Percentiles rank a stretch among this genome's conserved stretches.
Evolutionary conservation across 108 stramenopile species (phyloP).

Genomic region (Seminavis robusta): DNA sequence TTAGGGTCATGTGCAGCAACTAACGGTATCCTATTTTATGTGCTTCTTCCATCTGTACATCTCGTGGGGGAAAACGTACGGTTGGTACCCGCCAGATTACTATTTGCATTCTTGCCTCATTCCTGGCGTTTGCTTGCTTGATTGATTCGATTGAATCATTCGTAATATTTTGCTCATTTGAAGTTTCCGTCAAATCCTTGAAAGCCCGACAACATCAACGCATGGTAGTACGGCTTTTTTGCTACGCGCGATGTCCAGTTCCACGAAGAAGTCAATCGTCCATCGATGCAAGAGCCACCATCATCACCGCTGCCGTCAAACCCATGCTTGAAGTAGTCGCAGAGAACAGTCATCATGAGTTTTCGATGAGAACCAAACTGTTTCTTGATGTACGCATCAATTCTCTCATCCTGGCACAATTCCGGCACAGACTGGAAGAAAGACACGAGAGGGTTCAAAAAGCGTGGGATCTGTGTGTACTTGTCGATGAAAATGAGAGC

Average conservation of each 20-base stretch:
- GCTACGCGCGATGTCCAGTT: constrained; percentile 81
- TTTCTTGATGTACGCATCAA: constrained; percentile 47
- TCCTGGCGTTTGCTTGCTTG: too few relatives aligned
- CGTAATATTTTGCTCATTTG: constrained; percentile 32
- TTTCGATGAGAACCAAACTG: constrained; percentile 47
- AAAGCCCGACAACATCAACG: constrained; percentile 78
- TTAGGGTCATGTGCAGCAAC: too few relatives aligned
- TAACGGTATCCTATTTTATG: too few relatives aligned
- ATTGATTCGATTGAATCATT: too few relatives aligned
- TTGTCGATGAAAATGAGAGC: constrained; percentile 91
- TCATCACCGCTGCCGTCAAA: constrained; percentile 89
- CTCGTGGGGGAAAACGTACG: too few relatives aligned
- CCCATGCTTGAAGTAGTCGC: constrained; percentile 85
- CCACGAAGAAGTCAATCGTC: constrained; percentile 81
- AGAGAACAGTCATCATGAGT: constrained; percentile 60
- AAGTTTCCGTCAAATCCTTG: constrained; percentile 89
- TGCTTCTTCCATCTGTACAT: too few relatives aligned
- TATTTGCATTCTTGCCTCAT: too few relatives aligned
- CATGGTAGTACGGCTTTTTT: constrained; percentile 77
- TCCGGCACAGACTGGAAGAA: constrained; percentile 46
- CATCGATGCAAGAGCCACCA: constrained; percentile 87
- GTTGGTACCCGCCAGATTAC: too few relatives aligned
- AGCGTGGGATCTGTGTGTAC: constrained; percentile 88
- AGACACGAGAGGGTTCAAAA: constrained; percentile 62
- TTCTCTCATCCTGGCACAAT: constrained; percentile 41